Evolutionary conservation across 2,329 filamentous ascomycete species (phyloP), one percentile per base, ranked within the genome.

Genomic region (Massarina eburnea): DNA sequence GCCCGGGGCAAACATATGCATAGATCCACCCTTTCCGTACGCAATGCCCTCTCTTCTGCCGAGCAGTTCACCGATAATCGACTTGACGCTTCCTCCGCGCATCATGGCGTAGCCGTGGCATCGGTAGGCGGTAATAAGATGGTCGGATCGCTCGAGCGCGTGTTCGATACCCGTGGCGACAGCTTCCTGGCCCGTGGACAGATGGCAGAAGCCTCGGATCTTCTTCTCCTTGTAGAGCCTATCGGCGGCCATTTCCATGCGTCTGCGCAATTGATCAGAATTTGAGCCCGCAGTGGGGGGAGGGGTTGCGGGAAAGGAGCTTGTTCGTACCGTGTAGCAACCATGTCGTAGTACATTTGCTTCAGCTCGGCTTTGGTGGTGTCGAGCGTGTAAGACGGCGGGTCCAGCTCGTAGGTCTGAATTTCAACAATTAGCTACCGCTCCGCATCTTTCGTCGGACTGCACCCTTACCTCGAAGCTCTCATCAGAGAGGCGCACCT

Each of bases 191-290:
- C 94, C 94, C 49, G 88, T 95, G 48, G 94, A 97, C 75, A 99
- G 78, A 79, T 99, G 94, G 80, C 94, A 99, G 88, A 99, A 99
- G 78, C 94, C 94, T 66, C 94, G 89, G 66, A 99, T 97, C 83
- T 99, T 97, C 87, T 99, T 99, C 81, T 97, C 94, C 82, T 99
- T 99, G 89, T 99, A 99, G 68, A 99, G 81, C 72, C 92, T 85
- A 73, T 99, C 94, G 78, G 94, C 91, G 59, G 92, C 91, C 92
- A 99, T 96, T 78, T 99, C 94, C 94, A 99, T 96, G 74, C 95
- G 94, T 78, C 91, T 96, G 64, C 45, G 54, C 33, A 27, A 32
- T 20, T 41, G 27, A 50, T 54, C 24, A 51, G 47, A 39, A 30
- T 45, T 17, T 24, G 30, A n/a, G 8, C 17, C 22, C 19, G 17